A percentile compares a stretch with the other conserved stretches of the same genome.
Conservation (phyloP, 2,329 filamentous ascomycete genomes). For the Teratosphaeria destructans region DNA sequence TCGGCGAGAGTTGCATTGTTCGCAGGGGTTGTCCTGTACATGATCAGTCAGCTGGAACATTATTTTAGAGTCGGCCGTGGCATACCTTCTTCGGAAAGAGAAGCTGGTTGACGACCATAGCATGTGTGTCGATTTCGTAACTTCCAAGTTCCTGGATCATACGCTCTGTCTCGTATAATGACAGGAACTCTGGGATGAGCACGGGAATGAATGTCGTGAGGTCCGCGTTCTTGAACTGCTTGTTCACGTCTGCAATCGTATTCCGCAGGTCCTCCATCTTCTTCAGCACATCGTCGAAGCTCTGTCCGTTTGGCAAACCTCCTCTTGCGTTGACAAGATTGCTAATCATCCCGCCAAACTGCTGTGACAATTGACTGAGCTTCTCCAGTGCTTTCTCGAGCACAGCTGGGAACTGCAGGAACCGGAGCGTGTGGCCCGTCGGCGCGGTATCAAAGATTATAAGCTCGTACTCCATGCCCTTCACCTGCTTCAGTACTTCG, state of each 20-base stretch:
- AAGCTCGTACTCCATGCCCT: slow-evolving; percentile 94
- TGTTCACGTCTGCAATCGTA: slow-evolving; percentile 91
- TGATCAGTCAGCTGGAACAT: neutral
- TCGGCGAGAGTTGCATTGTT: slow-evolving; percentile 86
- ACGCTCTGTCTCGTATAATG: slow-evolving; percentile 94
- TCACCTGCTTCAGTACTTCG: slow-evolving; percentile 98
- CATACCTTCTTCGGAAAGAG: slow-evolving; percentile 66
- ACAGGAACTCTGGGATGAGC: slow-evolving; percentile 94
- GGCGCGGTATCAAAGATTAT: slow-evolving; percentile 99
- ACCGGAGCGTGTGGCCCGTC: slow-evolving; percentile 94
- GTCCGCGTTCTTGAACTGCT: slow-evolving; percentile 93
- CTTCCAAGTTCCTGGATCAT: slow-evolving; percentile 97
- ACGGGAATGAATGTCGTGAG: slow-evolving; percentile 97
- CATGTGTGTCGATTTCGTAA: slow-evolving; percentile 92
- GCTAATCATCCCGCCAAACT: slow-evolving; percentile 94
- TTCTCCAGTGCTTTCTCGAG: slow-evolving; percentile 98
- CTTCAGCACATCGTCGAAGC: slow-evolving; percentile 79
- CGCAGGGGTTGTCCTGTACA: slow-evolving; percentile 60
- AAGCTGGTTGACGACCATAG: slow-evolving; percentile 96
- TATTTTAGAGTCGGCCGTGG: neutral
- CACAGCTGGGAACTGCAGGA: slow-evolving; percentile 95
- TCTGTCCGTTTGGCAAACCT: slow-evolving; percentile 81
- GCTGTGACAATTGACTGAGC: slow-evolving; percentile 81
- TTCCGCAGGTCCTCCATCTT: slow-evolving; percentile 90
- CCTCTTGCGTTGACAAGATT: slow-evolving; percentile 73